Conservation (phyloP, 768 basidiomycete genomes). For the Xerocomellus intermedius region DNA sequence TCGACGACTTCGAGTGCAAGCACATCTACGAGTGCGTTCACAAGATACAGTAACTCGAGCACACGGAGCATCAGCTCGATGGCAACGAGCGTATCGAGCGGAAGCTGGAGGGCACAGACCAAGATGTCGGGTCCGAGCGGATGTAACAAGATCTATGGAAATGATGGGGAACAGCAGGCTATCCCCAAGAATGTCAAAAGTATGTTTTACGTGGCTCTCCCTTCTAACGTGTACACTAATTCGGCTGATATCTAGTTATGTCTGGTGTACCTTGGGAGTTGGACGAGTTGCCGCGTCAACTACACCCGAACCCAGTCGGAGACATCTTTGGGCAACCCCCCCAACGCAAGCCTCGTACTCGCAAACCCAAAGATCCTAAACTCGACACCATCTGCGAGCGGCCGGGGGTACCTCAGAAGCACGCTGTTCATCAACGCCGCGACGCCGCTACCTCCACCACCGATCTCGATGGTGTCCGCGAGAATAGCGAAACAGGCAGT, state of each 20-base stretch:
- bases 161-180: constrained; percentile 27
- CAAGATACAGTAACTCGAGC: constrained; percentile 71
- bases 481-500: constrained; percentile 17
- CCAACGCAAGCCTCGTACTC: constrained; percentile 62
- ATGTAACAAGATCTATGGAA: constrained; percentile 12
- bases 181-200: constrained; percentile 78
- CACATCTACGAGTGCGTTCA: constrained; percentile 71
- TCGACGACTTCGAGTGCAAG: constrained; percentile 67
- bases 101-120: constrained; percentile 64
- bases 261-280: constrained; percentile 77
- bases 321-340: constrained; percentile 59
- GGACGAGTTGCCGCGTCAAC: constrained; percentile 63
- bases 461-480: constrained; percentile 49
- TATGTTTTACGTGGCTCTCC: constrained; percentile 40
- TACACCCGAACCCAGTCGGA: constrained; percentile 57
- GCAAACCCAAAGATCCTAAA: constrained; percentile 62
- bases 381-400: constrained; percentile 79
- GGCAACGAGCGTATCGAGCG: constrained; percentile 75
- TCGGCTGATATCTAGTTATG: constrained; percentile 50
- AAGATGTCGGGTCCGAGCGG: constrained; percentile 18
- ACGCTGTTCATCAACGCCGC: constrained; percentile 45
- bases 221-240: not conserved
- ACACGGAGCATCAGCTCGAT: constrained; percentile 72
- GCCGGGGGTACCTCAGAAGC: constrained; percentile 43
- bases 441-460: constrained; percentile 78